phyloP scores from a whole-genome alignment of 2,329 filamentous ascomycete species.

The Penicillium sp. region DNA sequence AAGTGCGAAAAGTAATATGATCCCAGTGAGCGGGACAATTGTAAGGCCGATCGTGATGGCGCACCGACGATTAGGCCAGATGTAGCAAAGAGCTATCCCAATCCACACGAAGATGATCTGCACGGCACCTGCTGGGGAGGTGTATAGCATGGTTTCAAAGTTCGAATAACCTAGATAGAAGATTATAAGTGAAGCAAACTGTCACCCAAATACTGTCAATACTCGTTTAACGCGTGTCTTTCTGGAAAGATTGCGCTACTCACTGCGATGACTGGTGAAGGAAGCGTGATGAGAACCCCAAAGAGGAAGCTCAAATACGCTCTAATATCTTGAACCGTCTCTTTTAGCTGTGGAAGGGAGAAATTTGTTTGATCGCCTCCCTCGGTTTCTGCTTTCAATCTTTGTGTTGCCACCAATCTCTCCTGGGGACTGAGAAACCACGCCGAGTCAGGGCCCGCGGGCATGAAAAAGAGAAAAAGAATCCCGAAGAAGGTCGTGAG shows the following conservation, averaged over 20 bases:
- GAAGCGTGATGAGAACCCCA: conserved; percentile 51
- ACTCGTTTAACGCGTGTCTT: not conserved
- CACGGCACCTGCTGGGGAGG: conserved; percentile 53
- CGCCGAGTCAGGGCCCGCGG: conserved; percentile 39
- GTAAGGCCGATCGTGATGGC: conserved; percentile 46
- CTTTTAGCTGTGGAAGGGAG: conserved; percentile 48
- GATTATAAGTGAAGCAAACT: conserved; percentile 57
- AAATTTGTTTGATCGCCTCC: conserved; percentile 50
- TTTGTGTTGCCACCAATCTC: conserved; percentile 1
- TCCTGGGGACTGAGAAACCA: conserved; percentile 38
- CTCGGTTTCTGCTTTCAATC: conserved; percentile 40
- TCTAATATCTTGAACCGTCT: conserved; percentile 48
- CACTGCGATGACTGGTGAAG: conserved; percentile 48
- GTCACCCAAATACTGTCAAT: conserved; percentile 9
- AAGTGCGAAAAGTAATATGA: conserved; percentile 49
- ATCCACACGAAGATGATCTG: conserved; percentile 54
- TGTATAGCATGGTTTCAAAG: conserved; percentile 53
- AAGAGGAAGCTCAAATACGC: conserved; percentile 51
- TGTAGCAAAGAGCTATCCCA: conserved; percentile 43
- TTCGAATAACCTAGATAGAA: conserved; percentile 50
- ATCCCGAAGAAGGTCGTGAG: conserved; percentile 43
- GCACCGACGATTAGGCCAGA: conserved; percentile 47
- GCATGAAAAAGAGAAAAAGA: conserved; percentile 42
- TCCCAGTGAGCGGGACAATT: conserved; percentile 50
- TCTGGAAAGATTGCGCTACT: conserved; percentile 2